These are phyloP conservation scores for Saccharomycopsis fodiens DNA, from an alignment of 805 yeast species.

Conservation along the genomic window DNA sequence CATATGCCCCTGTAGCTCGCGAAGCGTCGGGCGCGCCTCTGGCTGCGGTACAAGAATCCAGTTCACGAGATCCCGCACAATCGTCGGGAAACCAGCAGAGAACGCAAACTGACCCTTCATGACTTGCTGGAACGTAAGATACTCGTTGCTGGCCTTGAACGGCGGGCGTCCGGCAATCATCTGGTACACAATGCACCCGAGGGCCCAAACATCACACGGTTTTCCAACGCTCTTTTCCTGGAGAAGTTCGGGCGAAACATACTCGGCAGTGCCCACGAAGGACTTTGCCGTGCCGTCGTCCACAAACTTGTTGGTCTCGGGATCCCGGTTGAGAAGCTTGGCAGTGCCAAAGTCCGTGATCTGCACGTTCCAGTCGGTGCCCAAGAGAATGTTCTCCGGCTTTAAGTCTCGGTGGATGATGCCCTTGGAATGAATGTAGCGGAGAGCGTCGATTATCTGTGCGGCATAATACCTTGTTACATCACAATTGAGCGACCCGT, in stretches of 20 bases:
- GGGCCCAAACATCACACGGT: conserved; percentile 96
- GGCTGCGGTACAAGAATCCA: conserved; percentile 60
- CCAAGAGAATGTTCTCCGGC: conserved; percentile 73
- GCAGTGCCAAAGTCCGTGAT: conserved; percentile 87
- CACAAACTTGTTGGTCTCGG: conserved; percentile 42
- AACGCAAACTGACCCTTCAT: conserved; percentile 75
- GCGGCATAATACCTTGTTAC: conserved; percentile 62
- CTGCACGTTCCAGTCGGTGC: conserved; percentile 51
- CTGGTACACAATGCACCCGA: conserved; percentile 93
- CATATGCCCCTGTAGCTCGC: conserved; percentile 52
- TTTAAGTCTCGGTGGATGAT: conserved; percentile 76
- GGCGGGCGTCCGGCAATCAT: conserved; percentile 93
- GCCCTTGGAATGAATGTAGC: conserved; percentile 67
- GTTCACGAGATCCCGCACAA: conserved; percentile 65
- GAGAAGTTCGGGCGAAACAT: conserved; percentile 73
- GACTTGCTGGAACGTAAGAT: conserved; percentile 73
- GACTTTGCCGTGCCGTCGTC: conserved; percentile 64
- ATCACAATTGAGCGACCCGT: conserved; percentile 65
- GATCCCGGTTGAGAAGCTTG: conserved; percentile 46
- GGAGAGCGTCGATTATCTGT: conserved; percentile 66
- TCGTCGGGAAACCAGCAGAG: conserved; percentile 75
- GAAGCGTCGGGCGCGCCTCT: conserved; percentile 49
- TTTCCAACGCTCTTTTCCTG: conserved; percentile 77
- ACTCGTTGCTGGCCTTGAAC: conserved; percentile 77
- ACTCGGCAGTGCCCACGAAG: conserved; percentile 82